These are phyloP conservation scores for Mycosphaerella sp. DNA, from an alignment of 2,329 filamentous ascomycete species.

Conservation along the genomic window DNA sequence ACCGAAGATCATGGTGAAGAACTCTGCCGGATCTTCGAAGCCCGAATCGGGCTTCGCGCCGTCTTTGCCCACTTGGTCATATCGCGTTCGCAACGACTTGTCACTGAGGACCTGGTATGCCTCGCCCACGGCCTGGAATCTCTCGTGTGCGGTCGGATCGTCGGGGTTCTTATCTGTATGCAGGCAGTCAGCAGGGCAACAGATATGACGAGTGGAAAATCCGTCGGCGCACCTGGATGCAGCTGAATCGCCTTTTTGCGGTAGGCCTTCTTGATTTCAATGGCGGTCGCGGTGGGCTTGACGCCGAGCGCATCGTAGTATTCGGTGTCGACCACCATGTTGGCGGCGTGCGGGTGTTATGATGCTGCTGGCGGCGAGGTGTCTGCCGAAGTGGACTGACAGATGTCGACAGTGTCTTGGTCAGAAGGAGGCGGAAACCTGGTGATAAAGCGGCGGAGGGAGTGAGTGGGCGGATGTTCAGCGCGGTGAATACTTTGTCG, in stretches of 20 bases:
- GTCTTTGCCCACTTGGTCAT: constrained; percentile 97
- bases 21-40: constrained; percentile 91
- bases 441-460: no score
- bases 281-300: constrained; percentile 74
- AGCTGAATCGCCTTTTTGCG: constrained; percentile 87
- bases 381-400: neutral
- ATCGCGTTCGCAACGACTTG: constrained; percentile 76
- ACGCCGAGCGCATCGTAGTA: constrained; percentile 83
- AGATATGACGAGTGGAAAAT: neutral
- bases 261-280: constrained; percentile 97
- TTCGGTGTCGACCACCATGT: constrained; percentile 91
- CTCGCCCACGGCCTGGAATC: constrained; percentile 79
- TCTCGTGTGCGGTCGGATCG: constrained; percentile 86
- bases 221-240: constrained; percentile 57
- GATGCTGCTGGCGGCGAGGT: neutral
- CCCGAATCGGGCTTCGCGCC: constrained; percentile 83
- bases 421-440: no score
- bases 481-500: no score
- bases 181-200: constrained; percentile 1
- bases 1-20: constrained; percentile 98
- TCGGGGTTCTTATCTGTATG: constrained; percentile 87
- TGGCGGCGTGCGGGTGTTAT: neutral
- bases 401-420: no score
- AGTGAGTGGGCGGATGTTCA: no score
- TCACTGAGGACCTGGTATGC: constrained; percentile 81